phyloP scores from a whole-genome alignment of 2,329 filamentous ascomycete genomes.

The Berkeleyomyces basicola region DNA sequence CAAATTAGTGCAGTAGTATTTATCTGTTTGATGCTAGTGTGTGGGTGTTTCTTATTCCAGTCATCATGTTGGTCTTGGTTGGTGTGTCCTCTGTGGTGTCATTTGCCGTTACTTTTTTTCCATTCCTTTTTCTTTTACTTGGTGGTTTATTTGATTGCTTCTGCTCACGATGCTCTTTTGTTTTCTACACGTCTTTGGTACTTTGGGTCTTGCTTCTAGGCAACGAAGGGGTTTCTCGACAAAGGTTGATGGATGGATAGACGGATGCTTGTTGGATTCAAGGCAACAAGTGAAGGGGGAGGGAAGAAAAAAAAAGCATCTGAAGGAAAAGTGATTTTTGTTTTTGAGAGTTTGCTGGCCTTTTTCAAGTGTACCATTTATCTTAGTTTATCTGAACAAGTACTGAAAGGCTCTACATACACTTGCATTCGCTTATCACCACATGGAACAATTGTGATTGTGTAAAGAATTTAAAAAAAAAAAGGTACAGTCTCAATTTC shows the following conservation, averaged over 20 bases:
- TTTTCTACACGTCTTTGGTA: not conserved
- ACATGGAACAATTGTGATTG: too few relatives aligned
- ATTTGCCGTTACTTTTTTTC: not conserved
- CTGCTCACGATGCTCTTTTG: not conserved
- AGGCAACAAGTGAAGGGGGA: too few relatives aligned
- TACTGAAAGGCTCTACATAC: too few relatives aligned
- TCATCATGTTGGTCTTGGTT: not conserved
- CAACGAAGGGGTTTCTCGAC: not conserved
- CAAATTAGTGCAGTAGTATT: slow-evolving; percentile 6
- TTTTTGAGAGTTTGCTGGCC: not conserved
- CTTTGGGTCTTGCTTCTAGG: not conserved
- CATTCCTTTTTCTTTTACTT: not conserved
- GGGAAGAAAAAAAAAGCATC: not conserved
- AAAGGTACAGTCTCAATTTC: too few relatives aligned
- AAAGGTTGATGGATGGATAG: not conserved
- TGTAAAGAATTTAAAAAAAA: too few relatives aligned
- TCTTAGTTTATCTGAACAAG: not conserved
- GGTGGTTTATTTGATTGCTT: not conserved
- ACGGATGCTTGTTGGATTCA: not conserved
- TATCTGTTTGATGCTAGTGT: not conserved
- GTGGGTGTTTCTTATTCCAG: not conserved
- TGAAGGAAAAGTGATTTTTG: not conserved
- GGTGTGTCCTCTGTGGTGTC: not conserved
- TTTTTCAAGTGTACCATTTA: not conserved
- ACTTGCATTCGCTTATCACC: too few relatives aligned